Conservation (phyloP, 1,284 basidiomycete species). For the Fomitopsis schrenkii region DNA sequence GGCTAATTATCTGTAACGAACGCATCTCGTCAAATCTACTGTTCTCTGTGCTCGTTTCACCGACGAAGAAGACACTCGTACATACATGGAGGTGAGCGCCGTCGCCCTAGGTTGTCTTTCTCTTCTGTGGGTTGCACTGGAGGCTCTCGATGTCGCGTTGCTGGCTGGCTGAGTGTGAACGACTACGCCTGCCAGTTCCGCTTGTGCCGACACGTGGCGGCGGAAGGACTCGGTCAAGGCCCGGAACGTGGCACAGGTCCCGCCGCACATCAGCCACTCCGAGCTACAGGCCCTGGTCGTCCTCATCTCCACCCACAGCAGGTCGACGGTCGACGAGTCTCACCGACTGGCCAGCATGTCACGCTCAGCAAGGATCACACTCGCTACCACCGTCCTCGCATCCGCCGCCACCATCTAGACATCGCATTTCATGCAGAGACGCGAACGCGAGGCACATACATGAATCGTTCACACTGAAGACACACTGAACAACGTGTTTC, state of each 20-base stretch:
- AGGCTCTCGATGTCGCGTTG: neutral
- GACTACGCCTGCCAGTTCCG: neutral
- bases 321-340: too few relatives aligned
- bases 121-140: neutral
- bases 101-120: neutral
- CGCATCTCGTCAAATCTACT: neutral
- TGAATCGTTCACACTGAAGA: neutral
- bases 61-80: too few relatives aligned
- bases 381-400: slow-evolving; percentile 64
- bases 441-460: slow-evolving; percentile 73
- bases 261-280: too few relatives aligned
- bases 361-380: slow-evolving; percentile 72
- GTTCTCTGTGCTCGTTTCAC: too few relatives aligned
- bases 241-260: too few relatives aligned
- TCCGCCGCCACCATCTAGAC: slow-evolving; percentile 81
- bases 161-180: too few relatives aligned
- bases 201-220: neutral
- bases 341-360: slow-evolving; percentile 65
- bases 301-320: too few relatives aligned
- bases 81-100: too few relatives aligned
- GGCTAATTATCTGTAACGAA: neutral
- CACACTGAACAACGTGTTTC: neutral
- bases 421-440: slow-evolving; percentile 86
- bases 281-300: too few relatives aligned
- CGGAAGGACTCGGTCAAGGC: neutral